phyloP scores from a whole-genome alignment of 2,329 filamentous ascomycete genomes.

The Claviceps cyperi region DNA sequence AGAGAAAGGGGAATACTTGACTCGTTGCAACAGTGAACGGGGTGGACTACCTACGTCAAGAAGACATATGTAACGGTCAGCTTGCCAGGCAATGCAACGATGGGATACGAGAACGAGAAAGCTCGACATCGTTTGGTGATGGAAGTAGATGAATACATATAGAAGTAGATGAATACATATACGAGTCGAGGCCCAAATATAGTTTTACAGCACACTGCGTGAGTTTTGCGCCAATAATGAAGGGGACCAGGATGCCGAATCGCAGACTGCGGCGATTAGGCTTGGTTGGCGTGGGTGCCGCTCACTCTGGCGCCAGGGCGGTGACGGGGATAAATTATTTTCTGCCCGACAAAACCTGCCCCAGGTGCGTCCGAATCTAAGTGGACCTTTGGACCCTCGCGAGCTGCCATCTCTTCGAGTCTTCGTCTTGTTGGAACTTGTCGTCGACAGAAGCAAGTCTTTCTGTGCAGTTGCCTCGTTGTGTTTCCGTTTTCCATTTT shows the following conservation, averaged over 20 bases:
- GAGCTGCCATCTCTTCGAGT: background rate
- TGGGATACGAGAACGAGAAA: background rate
- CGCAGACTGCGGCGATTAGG: no score
- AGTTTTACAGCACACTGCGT: no score
- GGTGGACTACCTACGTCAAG: background rate
- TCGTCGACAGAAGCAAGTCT: background rate
- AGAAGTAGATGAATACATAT: no score
- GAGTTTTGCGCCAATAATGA: no score
- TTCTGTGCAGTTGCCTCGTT: background rate
- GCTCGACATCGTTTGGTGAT: no score
- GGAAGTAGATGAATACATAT: no score
- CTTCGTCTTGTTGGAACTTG: background rate
- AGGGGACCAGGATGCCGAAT: no score
- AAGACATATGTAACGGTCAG: background rate
- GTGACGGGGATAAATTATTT: conserved; percentile 16
- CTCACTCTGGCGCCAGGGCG: conserved; percentile 10
- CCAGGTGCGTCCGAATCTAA: no score
- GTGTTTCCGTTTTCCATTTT: background rate
- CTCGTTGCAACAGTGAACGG: background rate
- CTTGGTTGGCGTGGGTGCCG: no score
- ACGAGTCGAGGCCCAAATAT: no score
- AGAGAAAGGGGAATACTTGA: background rate
- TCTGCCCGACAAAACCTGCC: conserved; percentile 15
- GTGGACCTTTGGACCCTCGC: background rate
- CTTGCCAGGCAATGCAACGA: background rate